Conservation (phyloP, 495 filamentous ascomycete genomes). For the Penicillium cosmopolitanum region DNA sequence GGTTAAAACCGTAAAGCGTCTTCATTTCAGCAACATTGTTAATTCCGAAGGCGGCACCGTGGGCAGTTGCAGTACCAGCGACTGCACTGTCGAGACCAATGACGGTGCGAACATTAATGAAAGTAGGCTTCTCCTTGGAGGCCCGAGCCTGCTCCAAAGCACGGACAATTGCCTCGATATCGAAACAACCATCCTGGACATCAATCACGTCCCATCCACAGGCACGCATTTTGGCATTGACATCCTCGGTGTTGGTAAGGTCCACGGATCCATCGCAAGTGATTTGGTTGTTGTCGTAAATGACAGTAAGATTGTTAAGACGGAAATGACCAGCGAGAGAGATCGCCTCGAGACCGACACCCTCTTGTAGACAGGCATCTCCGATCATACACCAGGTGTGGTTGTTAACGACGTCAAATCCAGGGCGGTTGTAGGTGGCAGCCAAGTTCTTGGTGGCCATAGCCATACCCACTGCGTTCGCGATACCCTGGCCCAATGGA, state of each 20-base stretch:
- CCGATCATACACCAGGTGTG: slow-evolving; percentile 56
- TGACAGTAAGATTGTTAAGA: slow-evolving; percentile 53
- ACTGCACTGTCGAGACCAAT: slow-evolving; percentile 59
- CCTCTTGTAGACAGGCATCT: slow-evolving; percentile 59
- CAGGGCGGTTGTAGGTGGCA: slow-evolving; percentile 52
- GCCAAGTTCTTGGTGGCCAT: slow-evolving; percentile 58
- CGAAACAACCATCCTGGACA: slow-evolving; percentile 55
- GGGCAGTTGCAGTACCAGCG: slow-evolving; percentile 52
- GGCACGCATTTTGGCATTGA: slow-evolving; percentile 62
- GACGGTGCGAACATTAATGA: slow-evolving; percentile 62
- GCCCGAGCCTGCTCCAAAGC: slow-evolving; percentile 50
- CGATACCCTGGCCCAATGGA: slow-evolving; percentile 59
- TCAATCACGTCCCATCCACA: slow-evolving; percentile 62
- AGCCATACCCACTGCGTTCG: slow-evolving; percentile 60
- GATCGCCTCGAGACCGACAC: slow-evolving; percentile 57
- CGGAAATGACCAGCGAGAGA: slow-evolving; percentile 54
- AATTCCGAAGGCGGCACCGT: slow-evolving; percentile 54
- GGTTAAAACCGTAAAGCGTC: slow-evolving; percentile 47
- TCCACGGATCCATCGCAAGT: slow-evolving; percentile 63
- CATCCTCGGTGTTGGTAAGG: slow-evolving; percentile 58
- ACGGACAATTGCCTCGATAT: slow-evolving; percentile 53
- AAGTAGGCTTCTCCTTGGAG: slow-evolving; percentile 54
- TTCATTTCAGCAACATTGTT: slow-evolving; percentile 54
- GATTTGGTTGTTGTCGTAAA: slow-evolving; percentile 62
- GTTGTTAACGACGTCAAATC: slow-evolving; percentile 48